Evolutionary conservation across 345 rosid species (phyloP).

Genomic region (Hevea brasiliensis): DNA sequence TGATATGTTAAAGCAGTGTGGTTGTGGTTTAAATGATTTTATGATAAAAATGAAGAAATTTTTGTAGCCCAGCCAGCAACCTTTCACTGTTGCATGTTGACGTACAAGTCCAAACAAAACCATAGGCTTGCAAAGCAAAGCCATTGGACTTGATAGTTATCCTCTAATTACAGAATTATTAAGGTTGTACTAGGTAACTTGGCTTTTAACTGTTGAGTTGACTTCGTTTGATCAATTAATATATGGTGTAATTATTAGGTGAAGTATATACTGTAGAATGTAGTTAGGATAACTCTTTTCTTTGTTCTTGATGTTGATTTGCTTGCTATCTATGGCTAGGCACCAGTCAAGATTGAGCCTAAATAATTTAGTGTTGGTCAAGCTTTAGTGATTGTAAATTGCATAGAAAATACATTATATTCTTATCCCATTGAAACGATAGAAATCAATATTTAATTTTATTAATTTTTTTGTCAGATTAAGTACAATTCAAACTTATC

Average conservation of each 20-base stretch:
- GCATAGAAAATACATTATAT: too few species aligned
- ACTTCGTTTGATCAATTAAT: background rate
- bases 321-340: background rate
- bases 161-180: background rate
- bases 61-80: too few species aligned
- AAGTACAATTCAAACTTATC: too few species aligned
- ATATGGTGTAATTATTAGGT: background rate
- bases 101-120: background rate
- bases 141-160: background rate
- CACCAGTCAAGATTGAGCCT: background rate
- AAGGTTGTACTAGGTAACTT: background rate
- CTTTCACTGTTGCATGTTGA: background rate
- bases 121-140: too few species aligned
- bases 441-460: too few species aligned
- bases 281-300: background rate
- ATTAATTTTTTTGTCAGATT: too few species aligned
- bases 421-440: too few species aligned
- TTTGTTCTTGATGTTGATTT: background rate
- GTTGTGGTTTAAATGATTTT: too few species aligned
- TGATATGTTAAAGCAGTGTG: too few species aligned
- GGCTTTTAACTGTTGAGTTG: background rate
- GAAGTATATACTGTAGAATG: too few species aligned
- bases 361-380: background rate
- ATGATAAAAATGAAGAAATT: too few species aligned
- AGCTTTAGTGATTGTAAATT: background rate